Conservation (phyloP, 2,329 filamentous ascomycete genomes). For the Hirsutella minnesotensis region DNA sequence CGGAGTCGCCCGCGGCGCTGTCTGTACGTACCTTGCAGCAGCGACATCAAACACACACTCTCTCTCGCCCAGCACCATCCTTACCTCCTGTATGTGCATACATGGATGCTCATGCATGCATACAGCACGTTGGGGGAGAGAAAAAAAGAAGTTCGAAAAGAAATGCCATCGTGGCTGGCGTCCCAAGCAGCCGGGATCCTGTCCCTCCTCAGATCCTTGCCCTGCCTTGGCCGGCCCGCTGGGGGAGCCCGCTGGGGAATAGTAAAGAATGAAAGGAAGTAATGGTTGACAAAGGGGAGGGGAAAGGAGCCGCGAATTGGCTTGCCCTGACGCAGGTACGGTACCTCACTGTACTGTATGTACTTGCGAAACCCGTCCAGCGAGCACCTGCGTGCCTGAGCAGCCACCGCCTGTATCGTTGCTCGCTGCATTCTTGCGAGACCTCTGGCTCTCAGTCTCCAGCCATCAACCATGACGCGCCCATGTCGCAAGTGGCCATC, state of each 20-base stretch:
- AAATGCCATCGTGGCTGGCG: conserved; percentile 2
- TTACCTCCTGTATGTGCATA: neutral
- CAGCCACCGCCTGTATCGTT: too few species aligned
- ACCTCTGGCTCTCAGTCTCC: too few species aligned
- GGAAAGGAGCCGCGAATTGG: neutral
- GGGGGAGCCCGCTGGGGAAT: conserved; percentile 3
- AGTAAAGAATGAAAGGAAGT: conserved; percentile 1
- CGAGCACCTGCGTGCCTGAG: too few species aligned
- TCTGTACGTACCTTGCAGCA: neutral
- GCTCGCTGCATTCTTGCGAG: too few species aligned
- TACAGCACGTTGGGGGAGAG: neutral
- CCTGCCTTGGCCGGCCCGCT: neutral
- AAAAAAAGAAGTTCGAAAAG: neutral
- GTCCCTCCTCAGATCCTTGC: conserved; percentile 3
- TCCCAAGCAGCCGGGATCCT: conserved; percentile 6
- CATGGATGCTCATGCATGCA: too few species aligned
- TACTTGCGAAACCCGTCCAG: too few species aligned
- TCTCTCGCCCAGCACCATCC: neutral
- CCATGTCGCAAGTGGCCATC: neutral
- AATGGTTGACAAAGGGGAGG: neutral
- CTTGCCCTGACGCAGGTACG: neutral
- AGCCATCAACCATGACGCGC: neutral
- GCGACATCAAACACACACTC: neutral
- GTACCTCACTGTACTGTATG: neutral
- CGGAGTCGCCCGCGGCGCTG: too few species aligned